A percentile compares a stretch with the other conserved stretches of the same genome.
Evolutionary conservation across 208 protist genomes (phyloP).

Genomic region (Trypanosoma melophagium): DNA sequence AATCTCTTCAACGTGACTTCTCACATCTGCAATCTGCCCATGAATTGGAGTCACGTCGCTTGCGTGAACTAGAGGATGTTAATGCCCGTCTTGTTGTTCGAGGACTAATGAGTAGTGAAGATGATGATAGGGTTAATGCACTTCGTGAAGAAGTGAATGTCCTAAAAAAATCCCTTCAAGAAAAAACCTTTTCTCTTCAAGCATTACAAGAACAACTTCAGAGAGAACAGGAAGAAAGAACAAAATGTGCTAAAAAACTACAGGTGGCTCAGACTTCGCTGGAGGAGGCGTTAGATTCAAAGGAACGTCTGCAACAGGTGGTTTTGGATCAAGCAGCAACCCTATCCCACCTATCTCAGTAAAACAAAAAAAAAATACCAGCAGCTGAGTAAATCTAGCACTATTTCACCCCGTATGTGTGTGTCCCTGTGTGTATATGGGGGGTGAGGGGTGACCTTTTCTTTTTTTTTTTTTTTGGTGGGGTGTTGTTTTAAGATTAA

Average conservation of each 20-base stretch:
- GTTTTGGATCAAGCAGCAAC: conserved; percentile 76
- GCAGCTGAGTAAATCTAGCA: neutral
- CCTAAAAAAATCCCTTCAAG: conserved; percentile 22
- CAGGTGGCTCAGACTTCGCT: conserved; percentile 41
- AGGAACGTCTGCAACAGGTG: conserved; percentile 77
- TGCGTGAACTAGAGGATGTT: conserved; percentile 54
- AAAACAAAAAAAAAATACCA: neutral
- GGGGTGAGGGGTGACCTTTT: no score
- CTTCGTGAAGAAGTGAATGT: conserved; percentile 31
- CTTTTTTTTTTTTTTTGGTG: no score
- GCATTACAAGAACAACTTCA: conserved; percentile 29
- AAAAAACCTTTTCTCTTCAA: conserved; percentile 23
- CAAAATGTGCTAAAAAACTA: conserved; percentile 20
- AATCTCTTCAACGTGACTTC: conserved; percentile 54
- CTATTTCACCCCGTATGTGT: neutral
- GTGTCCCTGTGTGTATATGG: no score
- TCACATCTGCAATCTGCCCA: conserved; percentile 36
- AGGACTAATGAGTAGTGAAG: conserved; percentile 43
- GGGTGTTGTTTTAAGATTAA: no score
- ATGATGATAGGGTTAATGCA: conserved; percentile 27
- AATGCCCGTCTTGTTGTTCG: conserved; percentile 74
- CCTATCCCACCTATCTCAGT: conserved; percentile 62
- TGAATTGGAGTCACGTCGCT: conserved; percentile 36
- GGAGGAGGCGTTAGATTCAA: conserved; percentile 50
- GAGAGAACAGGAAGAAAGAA: conserved; percentile 27